Evolutionary conservation across 352 stramenopile species (phyloP).

Genomic region (Phytophthora citricola): DNA sequence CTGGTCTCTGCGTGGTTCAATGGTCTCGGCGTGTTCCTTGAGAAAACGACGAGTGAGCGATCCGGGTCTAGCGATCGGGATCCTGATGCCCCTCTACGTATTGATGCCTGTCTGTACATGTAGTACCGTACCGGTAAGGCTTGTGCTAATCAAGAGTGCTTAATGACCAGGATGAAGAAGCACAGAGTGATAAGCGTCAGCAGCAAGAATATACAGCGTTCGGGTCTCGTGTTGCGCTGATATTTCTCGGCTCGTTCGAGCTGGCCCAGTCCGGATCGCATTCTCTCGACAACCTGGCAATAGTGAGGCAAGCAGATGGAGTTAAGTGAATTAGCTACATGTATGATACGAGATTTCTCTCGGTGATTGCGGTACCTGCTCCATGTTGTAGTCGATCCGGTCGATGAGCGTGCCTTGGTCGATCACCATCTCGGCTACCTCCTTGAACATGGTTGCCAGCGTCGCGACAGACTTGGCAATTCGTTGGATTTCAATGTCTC

Average conservation of each 20-base stretch:
- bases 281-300: constrained; percentile 58
- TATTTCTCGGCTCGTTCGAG: constrained; percentile 68
- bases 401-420: constrained; percentile 86
- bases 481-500: constrained; percentile 78
- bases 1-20: background rate
- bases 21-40: constrained; percentile 25
- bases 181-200: constrained; percentile 69
- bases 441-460: constrained; percentile 80
- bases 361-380: constrained; percentile 53
- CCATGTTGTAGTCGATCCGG: constrained; percentile 90
- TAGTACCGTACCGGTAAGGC: background rate
- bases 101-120: constrained; percentile 1
- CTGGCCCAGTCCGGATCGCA: constrained; percentile 67
- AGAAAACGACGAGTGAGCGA: constrained; percentile 44
- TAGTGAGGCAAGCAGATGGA: background rate
- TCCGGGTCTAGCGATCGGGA: constrained; percentile 26
- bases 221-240: constrained; percentile 67
- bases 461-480: constrained; percentile 75
- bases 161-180: constrained; percentile 70
- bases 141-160: constrained; percentile 57
- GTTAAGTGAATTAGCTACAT: background rate
- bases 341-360: too few relatives aligned
- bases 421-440: constrained; percentile 85
- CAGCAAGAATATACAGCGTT: constrained; percentile 79
- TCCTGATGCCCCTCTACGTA: constrained; percentile 36